Percentiles rank a stretch among this genome's conserved stretches.
Evolutionary conservation across 148 eudicot genomes (phyloP).

Genomic region (Vaccinium myrtillus): DNA sequence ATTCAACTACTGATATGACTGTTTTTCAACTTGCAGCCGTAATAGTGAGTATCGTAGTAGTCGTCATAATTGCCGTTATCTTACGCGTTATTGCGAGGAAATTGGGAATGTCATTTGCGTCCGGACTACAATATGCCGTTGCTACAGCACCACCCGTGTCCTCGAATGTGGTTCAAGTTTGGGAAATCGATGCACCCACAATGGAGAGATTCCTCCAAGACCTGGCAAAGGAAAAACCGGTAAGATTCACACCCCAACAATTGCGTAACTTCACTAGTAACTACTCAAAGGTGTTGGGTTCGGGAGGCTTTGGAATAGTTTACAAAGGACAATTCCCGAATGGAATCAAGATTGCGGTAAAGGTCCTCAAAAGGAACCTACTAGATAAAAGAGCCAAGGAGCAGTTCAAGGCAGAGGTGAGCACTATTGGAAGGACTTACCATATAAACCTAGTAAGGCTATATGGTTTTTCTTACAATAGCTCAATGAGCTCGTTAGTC

Average conservation of each 20-base stretch:
- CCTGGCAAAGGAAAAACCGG: neutral
- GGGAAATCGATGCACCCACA: too few species aligned
- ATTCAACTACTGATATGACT: too few species aligned
- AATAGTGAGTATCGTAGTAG: neutral
- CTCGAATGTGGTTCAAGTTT: neutral
- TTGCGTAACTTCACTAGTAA: too few species aligned
- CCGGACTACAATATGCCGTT: neutral
- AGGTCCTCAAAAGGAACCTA: too few species aligned
- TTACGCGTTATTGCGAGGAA: neutral
- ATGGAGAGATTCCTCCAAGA: too few species aligned
- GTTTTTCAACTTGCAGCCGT: neutral
- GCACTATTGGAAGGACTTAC: neutral
- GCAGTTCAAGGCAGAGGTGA: constrained; percentile 17
- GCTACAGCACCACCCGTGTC: neutral
- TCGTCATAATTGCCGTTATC: neutral
- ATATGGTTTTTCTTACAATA: neutral
- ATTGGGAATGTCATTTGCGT: neutral
- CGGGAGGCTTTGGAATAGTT: too few species aligned
- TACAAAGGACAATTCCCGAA: too few species aligned
- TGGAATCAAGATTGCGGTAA: too few species aligned
- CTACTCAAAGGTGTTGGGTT: too few species aligned
- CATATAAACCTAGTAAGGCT: neutral
- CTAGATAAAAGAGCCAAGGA: too few species aligned
- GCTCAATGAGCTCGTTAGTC: too few species aligned
- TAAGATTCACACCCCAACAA: too few species aligned